phyloP scores from a whole-genome alignment of 306 rosid genomes.

The Delonix regia region DNA sequence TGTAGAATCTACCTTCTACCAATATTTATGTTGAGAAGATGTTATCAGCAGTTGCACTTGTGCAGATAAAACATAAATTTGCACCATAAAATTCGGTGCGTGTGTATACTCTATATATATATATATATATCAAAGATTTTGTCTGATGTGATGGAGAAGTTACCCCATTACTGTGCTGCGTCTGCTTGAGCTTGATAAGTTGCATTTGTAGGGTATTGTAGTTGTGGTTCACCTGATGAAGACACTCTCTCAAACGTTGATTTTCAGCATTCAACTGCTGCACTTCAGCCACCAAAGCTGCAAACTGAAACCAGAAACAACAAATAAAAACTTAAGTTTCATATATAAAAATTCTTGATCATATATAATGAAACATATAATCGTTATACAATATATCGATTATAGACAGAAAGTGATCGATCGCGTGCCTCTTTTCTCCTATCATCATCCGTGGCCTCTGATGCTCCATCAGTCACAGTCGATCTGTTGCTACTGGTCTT shows the following conservation, averaged over 20 bases:
- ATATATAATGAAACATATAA: too few species aligned
- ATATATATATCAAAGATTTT: too few species aligned
- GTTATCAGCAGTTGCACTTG: too few species aligned
- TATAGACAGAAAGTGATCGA: neutral
- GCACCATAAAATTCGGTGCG: too few species aligned
- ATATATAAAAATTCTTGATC: too few species aligned
- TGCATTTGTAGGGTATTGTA: slow-evolving; percentile 49
- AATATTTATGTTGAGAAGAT: too few species aligned
- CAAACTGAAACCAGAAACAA: slow-evolving; percentile 35
- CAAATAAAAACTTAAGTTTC: neutral
- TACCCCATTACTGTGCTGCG: slow-evolving; percentile 41
- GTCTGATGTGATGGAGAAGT: neutral
- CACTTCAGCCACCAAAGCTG: slow-evolving; percentile 48
- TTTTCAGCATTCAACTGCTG: slow-evolving; percentile 55
- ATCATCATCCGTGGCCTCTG: slow-evolving; percentile 35
- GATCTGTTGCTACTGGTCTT: slow-evolving; percentile 41
- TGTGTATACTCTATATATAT: neutral
- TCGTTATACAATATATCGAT: too few species aligned
- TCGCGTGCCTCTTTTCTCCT: slow-evolving; percentile 29
- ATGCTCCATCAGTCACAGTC: slow-evolving; percentile 43
- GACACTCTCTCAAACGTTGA: slow-evolving; percentile 49
- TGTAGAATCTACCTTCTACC: too few species aligned
- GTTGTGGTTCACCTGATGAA: slow-evolving; percentile 50
- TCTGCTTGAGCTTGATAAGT: slow-evolving; percentile 34
- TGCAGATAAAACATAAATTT: too few species aligned